Conservation (phyloP, 495 filamentous ascomycete genomes). For the Penicillium desertorum region DNA sequence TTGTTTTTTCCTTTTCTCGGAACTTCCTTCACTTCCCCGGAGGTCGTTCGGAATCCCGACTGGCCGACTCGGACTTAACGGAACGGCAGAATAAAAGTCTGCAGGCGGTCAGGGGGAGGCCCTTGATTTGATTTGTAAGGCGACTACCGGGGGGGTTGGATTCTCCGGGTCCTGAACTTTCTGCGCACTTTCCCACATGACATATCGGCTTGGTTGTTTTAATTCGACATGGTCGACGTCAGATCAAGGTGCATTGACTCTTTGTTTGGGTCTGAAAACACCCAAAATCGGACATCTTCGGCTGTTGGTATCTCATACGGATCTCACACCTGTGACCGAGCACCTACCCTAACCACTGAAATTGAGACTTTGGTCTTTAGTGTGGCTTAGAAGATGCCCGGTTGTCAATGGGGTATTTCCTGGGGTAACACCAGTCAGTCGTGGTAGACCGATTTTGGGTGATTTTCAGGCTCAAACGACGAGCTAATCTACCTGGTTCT, state of each 20-base stretch:
- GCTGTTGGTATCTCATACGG: neutral
- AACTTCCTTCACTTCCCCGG: constrained; percentile 21
- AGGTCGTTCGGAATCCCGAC: constrained; percentile 18
- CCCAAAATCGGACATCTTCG: constrained; percentile 4
- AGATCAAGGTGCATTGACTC: constrained; percentile 3
- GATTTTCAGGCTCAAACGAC: constrained; percentile 14
- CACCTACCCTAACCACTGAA: neutral
- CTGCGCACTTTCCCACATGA: neutral
- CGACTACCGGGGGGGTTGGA: neutral
- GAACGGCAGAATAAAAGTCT: neutral
- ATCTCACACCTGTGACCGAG: neutral
- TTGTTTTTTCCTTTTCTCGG: constrained; percentile 16
- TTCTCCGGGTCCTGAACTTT: neutral
- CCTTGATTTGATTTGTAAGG: neutral
- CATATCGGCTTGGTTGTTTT: neutral
- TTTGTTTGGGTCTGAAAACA: constrained; percentile 9
- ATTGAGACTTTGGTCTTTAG: neutral
- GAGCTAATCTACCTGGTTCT: neutral
- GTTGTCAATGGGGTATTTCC: neutral
- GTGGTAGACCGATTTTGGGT: constrained; percentile 10
- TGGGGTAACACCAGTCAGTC: neutral
- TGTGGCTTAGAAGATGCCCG: neutral
- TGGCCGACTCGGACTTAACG: constrained; percentile 25
- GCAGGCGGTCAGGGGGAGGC: neutral
- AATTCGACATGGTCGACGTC: neutral